phyloP scores from a whole-genome alignment of 352 stramenopile species.

The Phytophthora litchii region DNA sequence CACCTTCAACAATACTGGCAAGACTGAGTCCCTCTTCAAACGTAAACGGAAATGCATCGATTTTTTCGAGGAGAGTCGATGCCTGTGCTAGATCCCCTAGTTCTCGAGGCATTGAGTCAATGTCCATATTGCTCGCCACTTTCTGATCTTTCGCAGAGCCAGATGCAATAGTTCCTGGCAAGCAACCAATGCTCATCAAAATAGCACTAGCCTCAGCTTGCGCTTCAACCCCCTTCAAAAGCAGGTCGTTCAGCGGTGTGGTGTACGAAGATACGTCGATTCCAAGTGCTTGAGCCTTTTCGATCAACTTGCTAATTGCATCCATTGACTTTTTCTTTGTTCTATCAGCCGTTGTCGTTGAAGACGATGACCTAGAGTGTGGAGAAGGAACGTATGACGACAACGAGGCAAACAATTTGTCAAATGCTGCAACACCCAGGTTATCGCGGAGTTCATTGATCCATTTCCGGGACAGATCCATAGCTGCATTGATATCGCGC shows the following conservation, averaged over 20 bases:
- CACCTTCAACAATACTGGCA: slow-evolving; percentile 54
- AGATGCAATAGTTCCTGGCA: slow-evolving; percentile 18
- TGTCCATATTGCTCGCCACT: slow-evolving; percentile 18
- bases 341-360: slow-evolving; percentile 32
- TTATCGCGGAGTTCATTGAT: slow-evolving; percentile 78
- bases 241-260: slow-evolving; percentile 56
- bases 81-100: slow-evolving; percentile 57
- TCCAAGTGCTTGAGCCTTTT: slow-evolving; percentile 62
- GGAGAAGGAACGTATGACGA: slow-evolving; percentile 32
- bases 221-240: slow-evolving; percentile 49
- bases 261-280: slow-evolving; percentile 78
- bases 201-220: slow-evolving; percentile 60
- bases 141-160: slow-evolving; percentile 5
- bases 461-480: slow-evolving; percentile 77
- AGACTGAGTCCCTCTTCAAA: slow-evolving; percentile 76
- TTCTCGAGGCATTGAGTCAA: slow-evolving; percentile 36
- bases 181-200: slow-evolving; percentile 61
- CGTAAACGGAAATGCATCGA: slow-evolving; percentile 71
- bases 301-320: slow-evolving; percentile 63
- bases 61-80: slow-evolving; percentile 60
- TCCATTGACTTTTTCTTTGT: slow-evolving; percentile 73
- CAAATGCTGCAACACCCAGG: slow-evolving; percentile 60
- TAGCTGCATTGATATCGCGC: slow-evolving; percentile 70
- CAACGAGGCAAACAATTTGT: slow-evolving; percentile 61
- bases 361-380: slow-evolving; percentile 31